Evolutionary conservation across 192 early-diverging fungal genomes (phyloP), one percentile per base, ranked within the genome.

Genomic region (Coemansia furcata): DNA sequence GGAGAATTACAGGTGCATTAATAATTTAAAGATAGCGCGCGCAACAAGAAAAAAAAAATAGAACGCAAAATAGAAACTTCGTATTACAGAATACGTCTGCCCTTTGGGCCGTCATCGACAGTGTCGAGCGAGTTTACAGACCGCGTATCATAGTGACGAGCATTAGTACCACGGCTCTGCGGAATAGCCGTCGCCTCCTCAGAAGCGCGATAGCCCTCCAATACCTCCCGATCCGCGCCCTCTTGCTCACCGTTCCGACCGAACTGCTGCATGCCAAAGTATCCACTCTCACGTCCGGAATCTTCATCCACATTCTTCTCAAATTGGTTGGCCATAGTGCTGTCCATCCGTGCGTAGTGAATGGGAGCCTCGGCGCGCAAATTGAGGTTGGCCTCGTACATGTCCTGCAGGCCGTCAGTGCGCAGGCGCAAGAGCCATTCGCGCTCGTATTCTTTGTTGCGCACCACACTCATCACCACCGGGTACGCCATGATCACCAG

Each of bases 401-500:
- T 61, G 35, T 46, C 44, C 19, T 65, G 58, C 12, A 65, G 32
- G 19, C 65, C 71, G 35, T 72, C 71, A 0, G 54, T 66, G 1
- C 59, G 44, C 19, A 72, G 47, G 0, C 47, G 52, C 17, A 57
- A 6, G 2, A 72, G 71, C 71, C 71, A 72, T 19, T 72, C 50
- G 38, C 38, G 35, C 59, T 72, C 71, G 42, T 72, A 72, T 30
- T 72, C 60, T 14, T 46, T 29, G 19, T 19, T 30, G 40, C 38
- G 36, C n/a, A 66, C 37, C 8, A 72, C 21, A 42, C 71, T 55
- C 40, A 50, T 72, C 21, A 67, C 23, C 3, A 72, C 65, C 0
- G 71, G 71, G 33, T 66, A 62, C 10, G 49, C 65, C 11, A 72
- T 62, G n/a, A 72, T 66, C 0, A 72, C 17, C 40, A 58, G 23